A percentile compares a stretch with the other conserved stretches of the same genome.
Conservation (phyloP, 768 basidiomycete genomes). For the Collybiopsis luxurians region DNA sequence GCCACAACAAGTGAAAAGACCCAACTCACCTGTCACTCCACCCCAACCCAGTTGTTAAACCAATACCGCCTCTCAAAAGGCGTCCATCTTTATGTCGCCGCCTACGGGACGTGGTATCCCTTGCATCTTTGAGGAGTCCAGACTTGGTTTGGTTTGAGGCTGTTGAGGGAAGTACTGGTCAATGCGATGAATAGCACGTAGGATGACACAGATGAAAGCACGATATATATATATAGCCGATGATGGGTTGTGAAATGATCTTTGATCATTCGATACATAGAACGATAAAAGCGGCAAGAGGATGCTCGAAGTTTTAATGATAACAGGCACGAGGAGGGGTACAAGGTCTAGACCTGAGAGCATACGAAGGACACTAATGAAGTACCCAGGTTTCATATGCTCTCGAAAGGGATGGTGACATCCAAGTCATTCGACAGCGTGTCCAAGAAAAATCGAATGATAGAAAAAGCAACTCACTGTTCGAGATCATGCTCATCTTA, state of each 20-base stretch:
- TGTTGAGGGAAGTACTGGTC: background rate
- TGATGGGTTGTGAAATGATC: constrained; percentile 2
- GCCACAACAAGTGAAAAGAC: too few species aligned
- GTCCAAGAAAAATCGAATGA: background rate
- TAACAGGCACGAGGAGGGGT: too few species aligned
- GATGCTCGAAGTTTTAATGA: too few species aligned
- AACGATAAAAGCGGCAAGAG: too few species aligned
- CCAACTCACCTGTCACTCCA: constrained; percentile 69
- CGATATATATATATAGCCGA: constrained; percentile 4
- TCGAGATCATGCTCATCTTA: constrained; percentile 30
- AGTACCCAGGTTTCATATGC: too few species aligned
- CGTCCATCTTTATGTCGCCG: constrained; percentile 62
- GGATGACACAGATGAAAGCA: too few species aligned
- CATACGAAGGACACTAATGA: too few species aligned
- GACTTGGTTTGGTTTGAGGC: constrained; percentile 33
- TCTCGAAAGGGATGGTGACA: too few species aligned
- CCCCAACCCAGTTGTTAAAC: constrained; percentile 68
- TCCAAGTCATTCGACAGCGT: background rate
- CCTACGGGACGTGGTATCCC: constrained; percentile 55
- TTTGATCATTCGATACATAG: too few species aligned
- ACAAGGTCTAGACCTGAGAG: too few species aligned
- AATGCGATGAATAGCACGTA: background rate
- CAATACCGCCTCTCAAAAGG: constrained; percentile 58
- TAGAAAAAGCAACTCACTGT: constrained; percentile 22
- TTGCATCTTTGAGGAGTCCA: constrained; percentile 47